Percentiles rank a stretch among this genome's conserved stretches.
Conservation (phyloP, 768 basidiomycete species). For the Phallus indusiatus region DNA sequence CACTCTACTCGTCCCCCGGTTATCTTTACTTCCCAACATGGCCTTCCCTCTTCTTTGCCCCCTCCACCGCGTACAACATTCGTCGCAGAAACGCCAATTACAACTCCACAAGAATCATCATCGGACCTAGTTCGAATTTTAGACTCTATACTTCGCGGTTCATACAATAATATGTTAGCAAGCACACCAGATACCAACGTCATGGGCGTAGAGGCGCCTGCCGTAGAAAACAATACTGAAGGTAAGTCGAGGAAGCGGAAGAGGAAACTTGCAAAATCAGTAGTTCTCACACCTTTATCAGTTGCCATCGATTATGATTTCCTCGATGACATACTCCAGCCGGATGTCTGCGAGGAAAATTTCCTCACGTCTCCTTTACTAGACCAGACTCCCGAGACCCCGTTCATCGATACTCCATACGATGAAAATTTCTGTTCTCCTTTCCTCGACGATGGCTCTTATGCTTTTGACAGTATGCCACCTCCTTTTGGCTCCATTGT, state of each 20-base stretch:
- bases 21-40: slow-evolving; percentile 4
- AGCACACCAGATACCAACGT: background rate
- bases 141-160: slow-evolving; percentile 5
- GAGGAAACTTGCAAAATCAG: background rate
- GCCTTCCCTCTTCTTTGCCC: background rate
- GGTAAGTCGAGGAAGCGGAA: background rate
- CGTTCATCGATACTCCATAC: slow-evolving; percentile 1
- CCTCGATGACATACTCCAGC: slow-evolving; percentile 3
- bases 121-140: background rate
- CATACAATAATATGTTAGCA: slow-evolving; percentile 3
- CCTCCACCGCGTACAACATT: slow-evolving; percentile 8
- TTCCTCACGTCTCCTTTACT: slow-evolving; percentile 4
- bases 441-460: slow-evolving; percentile 6
- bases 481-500: slow-evolving; percentile 3
- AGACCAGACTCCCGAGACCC: slow-evolving; percentile 6
- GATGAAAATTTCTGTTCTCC: slow-evolving; percentile 1
- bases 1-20: background rate
- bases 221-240: background rate
- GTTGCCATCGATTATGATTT: background rate
- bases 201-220: background rate
- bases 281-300: background rate
- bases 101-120: background rate
- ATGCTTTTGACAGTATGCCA: background rate
- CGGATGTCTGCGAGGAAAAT: background rate
- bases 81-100: background rate